Evolutionary conservation across 2,329 filamentous ascomycete species (phyloP).

Genomic region (Ophiostoma quercus): DNA sequence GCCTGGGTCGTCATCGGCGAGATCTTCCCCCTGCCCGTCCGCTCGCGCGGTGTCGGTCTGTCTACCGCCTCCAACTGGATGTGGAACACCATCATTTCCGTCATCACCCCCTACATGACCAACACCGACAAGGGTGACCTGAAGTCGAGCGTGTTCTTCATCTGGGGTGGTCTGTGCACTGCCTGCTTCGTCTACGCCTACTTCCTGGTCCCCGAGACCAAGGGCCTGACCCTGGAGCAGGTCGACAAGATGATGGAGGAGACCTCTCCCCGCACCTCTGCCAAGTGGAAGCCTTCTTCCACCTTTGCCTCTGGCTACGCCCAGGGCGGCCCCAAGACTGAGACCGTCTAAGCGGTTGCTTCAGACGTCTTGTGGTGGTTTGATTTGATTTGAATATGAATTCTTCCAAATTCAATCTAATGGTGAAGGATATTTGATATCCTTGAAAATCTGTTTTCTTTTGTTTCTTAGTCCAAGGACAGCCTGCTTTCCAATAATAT

Average conservation of each 20-base stretch:
- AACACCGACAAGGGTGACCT: constrained; percentile 47
- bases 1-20: constrained; percentile 82
- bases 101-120: constrained; percentile 57
- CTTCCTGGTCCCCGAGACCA: constrained; percentile 69
- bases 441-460: not conserved
- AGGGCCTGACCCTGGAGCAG: constrained; percentile 72
- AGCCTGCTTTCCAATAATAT: constrained; percentile 14
- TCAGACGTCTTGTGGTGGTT: not conserved
- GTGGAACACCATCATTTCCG: constrained; percentile 61
- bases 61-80: constrained; percentile 90
- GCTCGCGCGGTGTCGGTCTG: constrained; percentile 78
- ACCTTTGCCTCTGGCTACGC: constrained; percentile 54
- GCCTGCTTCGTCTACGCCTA: constrained; percentile 59
- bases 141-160: constrained; percentile 65
- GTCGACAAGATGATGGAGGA: constrained; percentile 88
- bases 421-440: not conserved
- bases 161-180: constrained; percentile 66
- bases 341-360: constrained; percentile 2
- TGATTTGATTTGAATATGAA: not conserved
- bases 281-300: constrained; percentile 66
- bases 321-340: not conserved
- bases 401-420: not conserved
- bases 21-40: constrained; percentile 84
- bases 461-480: not conserved
- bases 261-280: constrained; percentile 68